phyloP scores from a whole-genome alignment of 192 early-diverging fungal species.

The Lobosporangium transversale region DNA sequence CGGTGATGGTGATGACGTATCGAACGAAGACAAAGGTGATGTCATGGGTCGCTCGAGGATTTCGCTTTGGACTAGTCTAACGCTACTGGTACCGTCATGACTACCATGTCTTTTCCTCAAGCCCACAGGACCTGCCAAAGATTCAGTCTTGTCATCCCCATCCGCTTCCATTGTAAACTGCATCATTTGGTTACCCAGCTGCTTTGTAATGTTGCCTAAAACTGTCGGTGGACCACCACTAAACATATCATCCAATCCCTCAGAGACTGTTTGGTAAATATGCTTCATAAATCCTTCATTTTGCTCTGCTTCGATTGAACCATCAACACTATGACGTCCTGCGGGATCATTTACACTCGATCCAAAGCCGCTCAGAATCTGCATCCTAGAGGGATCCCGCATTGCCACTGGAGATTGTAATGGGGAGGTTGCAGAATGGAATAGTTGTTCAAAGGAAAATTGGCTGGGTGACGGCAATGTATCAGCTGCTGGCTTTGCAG shows the following conservation, averaged over 20 bases:
- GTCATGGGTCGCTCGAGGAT: not conserved
- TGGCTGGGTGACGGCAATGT: slow-evolving; percentile 2
- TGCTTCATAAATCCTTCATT: slow-evolving; percentile 67
- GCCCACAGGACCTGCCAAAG: not conserved
- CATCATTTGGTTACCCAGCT: slow-evolving; percentile 71
- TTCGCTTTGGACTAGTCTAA: slow-evolving; percentile 15
- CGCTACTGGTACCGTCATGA: slow-evolving; percentile 14
- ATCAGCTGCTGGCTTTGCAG: not conserved
- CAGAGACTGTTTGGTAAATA: slow-evolving; percentile 80
- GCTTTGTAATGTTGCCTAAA: slow-evolving; percentile 75
- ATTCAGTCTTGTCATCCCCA: not conserved
- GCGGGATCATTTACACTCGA: not conserved
- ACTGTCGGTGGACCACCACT: slow-evolving; percentile 69
- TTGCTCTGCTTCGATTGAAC: slow-evolving; percentile 1
- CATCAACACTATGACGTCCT: not conserved
- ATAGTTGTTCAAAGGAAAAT: slow-evolving; percentile 42
- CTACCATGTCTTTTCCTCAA: slow-evolving; percentile 15
- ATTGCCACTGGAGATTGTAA: slow-evolving; percentile 3
- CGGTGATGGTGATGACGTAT: not conserved
- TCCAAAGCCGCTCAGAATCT: not conserved
- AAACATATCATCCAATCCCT: slow-evolving; percentile 75
- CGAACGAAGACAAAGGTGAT: not conserved
- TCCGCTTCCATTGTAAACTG: slow-evolving; percentile 53
- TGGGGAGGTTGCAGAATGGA: slow-evolving; percentile 33
- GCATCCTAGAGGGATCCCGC: not conserved